Evolutionary conservation across 352 stramenopile genomes (phyloP), one percentile per base, ranked within the genome.

Genomic region (Globisporangium perplexum): DNA sequence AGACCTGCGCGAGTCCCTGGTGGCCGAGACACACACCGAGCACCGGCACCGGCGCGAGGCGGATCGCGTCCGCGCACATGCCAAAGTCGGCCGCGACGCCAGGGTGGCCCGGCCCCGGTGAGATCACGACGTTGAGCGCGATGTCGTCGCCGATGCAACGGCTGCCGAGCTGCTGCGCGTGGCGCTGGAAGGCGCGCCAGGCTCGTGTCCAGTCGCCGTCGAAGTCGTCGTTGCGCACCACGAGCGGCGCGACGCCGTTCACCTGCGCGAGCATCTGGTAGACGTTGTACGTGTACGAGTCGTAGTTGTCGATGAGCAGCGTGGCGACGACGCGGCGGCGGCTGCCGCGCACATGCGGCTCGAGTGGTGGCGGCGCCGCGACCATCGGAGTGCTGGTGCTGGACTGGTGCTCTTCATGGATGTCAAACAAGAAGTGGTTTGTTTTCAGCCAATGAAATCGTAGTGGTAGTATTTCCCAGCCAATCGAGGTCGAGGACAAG

Each of bases 281-380:
- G 59, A 95, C 77, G 77, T 99, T 99, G 80, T 97, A 98, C 45
- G 96, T 98, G 72, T 98, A 99, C 53, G 91, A 98, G 80, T 99
- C 96, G 59, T 98, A 98, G 74, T 99, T 98, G 80, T 99, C 96
- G 56, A 99, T 94, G 12, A 99, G 81, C 43, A 99, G 70, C 50
- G 83, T 84, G 14, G 57, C 60, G 39, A 90, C 78, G 33, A 54
- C 69, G 41, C 61, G 64, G 28, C 30, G 7, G 31, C 31, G 31
- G 14, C 31, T 36, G 31, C 31, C n/a, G n/a, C 26, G 45, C 45
- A 18, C 3, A n/a, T 15, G 12, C 14, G 7, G 30, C 24, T 22
- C n/a, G 14, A 41, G 3, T 43, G 26, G 42, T 18, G 44, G 52
- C 55, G 57, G 65, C 69, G 57, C 59, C 33, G 64, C 59, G 28